phyloP scores from a whole-genome alignment of 306 rosid species.

The Cucurbita moschata region DNA sequence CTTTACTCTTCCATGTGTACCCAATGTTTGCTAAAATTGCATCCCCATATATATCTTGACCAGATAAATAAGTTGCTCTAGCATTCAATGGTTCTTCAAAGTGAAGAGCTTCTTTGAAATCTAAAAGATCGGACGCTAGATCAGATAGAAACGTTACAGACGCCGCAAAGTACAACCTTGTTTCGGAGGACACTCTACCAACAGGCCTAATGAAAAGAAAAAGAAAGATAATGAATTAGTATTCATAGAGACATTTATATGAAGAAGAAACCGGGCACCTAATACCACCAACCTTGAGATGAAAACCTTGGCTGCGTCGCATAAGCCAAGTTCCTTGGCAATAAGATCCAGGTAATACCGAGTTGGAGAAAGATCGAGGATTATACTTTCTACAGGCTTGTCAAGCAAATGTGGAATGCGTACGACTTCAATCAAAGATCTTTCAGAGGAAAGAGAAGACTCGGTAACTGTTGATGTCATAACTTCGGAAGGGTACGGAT shows the following conservation, averaged over 20 bases:
- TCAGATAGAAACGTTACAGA: slow-evolving; percentile 31
- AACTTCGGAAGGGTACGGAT: slow-evolving; percentile 44
- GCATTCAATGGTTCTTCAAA: slow-evolving; percentile 36
- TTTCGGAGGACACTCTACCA: slow-evolving; percentile 87
- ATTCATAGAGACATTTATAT: neutral
- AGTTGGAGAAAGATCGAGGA: slow-evolving; percentile 38
- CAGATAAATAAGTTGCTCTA: slow-evolving; percentile 71
- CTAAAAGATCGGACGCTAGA: slow-evolving; percentile 23
- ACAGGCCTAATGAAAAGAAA: slow-evolving; percentile 39
- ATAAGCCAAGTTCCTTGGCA: slow-evolving; percentile 65
- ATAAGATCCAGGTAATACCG: slow-evolving; percentile 69
- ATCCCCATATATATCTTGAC: slow-evolving; percentile 71
- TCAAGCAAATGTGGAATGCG: slow-evolving; percentile 47
- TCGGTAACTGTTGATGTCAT: slow-evolving; percentile 24
- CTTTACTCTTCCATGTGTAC: slow-evolving; percentile 59
- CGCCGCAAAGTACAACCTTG: slow-evolving; percentile 57
- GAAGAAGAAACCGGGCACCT: slow-evolving; percentile 3
- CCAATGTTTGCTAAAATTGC: slow-evolving; percentile 79
- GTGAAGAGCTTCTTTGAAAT: slow-evolving; percentile 27
- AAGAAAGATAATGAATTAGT: neutral
- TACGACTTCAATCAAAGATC: slow-evolving; percentile 33
- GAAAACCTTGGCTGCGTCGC: slow-evolving; percentile 43
- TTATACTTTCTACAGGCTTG: slow-evolving; percentile 38
- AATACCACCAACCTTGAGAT: slow-evolving; percentile 53
- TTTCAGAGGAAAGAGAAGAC: slow-evolving; percentile 19